Conservation (phyloP, 139 green algal genomes). For the Chlorella sp. region DNA sequence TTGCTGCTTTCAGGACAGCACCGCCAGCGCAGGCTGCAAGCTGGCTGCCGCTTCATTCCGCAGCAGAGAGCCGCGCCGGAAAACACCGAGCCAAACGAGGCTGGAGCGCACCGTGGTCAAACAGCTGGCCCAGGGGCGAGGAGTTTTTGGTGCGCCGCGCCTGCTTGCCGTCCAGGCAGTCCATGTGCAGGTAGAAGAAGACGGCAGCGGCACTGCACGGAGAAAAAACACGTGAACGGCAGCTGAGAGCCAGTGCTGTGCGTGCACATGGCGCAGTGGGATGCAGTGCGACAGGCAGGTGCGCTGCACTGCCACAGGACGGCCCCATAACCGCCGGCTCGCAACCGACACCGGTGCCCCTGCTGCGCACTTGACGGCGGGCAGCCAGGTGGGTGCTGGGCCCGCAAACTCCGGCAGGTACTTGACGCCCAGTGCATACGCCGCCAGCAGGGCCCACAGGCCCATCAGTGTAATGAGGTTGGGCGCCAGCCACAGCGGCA, state of each 20-base stretch:
- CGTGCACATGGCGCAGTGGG: too few relatives aligned
- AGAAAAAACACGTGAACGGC: too few relatives aligned
- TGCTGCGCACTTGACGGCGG: constrained; percentile 2
- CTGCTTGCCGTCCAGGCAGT: constrained; percentile 82
- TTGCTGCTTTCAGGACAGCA: too few relatives aligned
- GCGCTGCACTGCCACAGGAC: too few relatives aligned
- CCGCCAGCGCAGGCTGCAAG: too few relatives aligned
- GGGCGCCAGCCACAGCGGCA: constrained; percentile 92
- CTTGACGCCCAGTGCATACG: constrained; percentile 63
- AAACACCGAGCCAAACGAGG: too few relatives aligned
- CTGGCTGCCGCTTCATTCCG: too few relatives aligned
- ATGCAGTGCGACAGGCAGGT: too few relatives aligned
- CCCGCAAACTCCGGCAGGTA: constrained; percentile 76
- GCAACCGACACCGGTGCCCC: background rate
- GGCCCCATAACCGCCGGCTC: too few relatives aligned
- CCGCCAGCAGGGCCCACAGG: constrained; percentile 63
- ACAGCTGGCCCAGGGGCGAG: constrained; percentile 94
- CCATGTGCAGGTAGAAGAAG: background rate
- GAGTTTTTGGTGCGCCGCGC: constrained; percentile 89
- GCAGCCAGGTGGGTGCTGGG: constrained; percentile 34
- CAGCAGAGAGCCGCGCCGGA: too few relatives aligned
- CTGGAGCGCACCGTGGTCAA: constrained; percentile 89
- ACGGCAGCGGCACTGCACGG: background rate
- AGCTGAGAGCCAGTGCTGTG: too few relatives aligned
- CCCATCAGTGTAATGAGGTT: constrained; percentile 95